Percentiles rank a stretch among this genome's conserved stretches.
Evolutionary conservation across 768 basidiomycete genomes (phyloP).

Genomic region (Cystobasidium ongulense): DNA sequence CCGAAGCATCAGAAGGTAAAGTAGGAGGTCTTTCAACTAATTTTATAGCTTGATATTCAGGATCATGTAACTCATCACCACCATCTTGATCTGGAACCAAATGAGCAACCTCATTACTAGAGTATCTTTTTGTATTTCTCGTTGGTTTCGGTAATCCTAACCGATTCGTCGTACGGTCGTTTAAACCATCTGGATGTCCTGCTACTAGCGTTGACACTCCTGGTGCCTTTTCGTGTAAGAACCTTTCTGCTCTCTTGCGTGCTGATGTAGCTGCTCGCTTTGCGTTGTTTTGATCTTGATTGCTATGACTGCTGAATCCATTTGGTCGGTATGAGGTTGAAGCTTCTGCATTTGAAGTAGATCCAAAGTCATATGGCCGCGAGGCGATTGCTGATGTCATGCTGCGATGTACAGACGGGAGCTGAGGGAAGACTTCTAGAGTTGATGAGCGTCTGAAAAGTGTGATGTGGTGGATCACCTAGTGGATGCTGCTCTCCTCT

Average conservation of each 20-base stretch:
- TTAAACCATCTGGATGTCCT: background rate
- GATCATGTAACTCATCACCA: constrained; percentile 27
- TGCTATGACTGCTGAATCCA: background rate
- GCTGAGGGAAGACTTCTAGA: no score
- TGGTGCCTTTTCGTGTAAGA: constrained; percentile 25
- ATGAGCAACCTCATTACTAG: constrained; percentile 6
- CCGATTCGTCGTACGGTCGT: background rate
- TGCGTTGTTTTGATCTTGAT: background rate
- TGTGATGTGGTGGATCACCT: no score
- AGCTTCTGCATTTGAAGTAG: background rate
- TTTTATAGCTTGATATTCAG: constrained; percentile 27
- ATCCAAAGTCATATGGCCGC: background rate
- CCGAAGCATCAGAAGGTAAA: background rate
- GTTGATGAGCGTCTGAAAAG: no score
- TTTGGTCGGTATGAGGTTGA: background rate
- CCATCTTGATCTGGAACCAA: constrained; percentile 23
- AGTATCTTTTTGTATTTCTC: constrained; percentile 18
- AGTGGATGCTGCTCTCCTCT: no score
- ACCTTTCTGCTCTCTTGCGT: constrained; percentile 13
- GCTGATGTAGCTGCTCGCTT: background rate
- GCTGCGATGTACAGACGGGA: background rate
- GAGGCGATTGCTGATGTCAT: constrained; percentile 3
- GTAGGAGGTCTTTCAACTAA: constrained; percentile 3
- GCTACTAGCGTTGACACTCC: constrained; percentile 23
- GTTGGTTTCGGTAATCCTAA: background rate